A percentile compares a stretch with the other conserved stretches of the same genome.
Conservation (phyloP, 208 protist genomes). For the Trypanosoma vivax region DNA sequence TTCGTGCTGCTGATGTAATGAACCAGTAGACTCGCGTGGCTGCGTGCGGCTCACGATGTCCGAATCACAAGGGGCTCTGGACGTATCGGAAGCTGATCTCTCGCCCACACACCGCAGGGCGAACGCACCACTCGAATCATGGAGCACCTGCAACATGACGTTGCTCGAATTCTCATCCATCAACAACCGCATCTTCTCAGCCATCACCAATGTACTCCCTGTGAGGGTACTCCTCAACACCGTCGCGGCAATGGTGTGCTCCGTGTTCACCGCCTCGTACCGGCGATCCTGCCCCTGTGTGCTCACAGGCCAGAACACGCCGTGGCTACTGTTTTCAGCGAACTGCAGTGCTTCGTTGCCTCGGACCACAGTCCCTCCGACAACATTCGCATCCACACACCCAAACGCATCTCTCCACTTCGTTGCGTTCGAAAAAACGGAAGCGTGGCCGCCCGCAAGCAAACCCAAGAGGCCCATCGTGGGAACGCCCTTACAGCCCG, state of each 20-base stretch:
- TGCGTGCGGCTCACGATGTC: too few relatives aligned
- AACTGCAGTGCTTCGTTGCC: neutral
- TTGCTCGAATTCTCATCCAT: too few relatives aligned
- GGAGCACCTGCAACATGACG: too few relatives aligned
- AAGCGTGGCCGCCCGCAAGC: neutral
- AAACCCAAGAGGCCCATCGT: neutral
- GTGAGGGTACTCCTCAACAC: neutral
- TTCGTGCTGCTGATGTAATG: too few relatives aligned
- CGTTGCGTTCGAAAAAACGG: too few relatives aligned
- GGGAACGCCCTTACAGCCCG: neutral
- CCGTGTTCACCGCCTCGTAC: constrained; percentile 1
- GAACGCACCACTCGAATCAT: too few relatives aligned
- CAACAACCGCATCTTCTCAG: too few relatives aligned
- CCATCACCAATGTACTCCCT: neutral
- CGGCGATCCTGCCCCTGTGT: constrained; percentile 12
- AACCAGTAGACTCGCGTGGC: too few relatives aligned
- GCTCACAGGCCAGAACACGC: constrained; percentile 5
- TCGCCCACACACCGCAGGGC: too few relatives aligned
- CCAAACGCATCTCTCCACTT: neutral
- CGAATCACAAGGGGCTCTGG: too few relatives aligned
- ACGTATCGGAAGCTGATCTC: too few relatives aligned
- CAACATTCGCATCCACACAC: neutral
- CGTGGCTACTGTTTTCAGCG: neutral
- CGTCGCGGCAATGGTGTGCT: neutral
- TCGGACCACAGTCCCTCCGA: neutral